Evolutionary conservation across 805 yeast genomes (phyloP).

Genomic region (Candida ipomoeae): DNA sequence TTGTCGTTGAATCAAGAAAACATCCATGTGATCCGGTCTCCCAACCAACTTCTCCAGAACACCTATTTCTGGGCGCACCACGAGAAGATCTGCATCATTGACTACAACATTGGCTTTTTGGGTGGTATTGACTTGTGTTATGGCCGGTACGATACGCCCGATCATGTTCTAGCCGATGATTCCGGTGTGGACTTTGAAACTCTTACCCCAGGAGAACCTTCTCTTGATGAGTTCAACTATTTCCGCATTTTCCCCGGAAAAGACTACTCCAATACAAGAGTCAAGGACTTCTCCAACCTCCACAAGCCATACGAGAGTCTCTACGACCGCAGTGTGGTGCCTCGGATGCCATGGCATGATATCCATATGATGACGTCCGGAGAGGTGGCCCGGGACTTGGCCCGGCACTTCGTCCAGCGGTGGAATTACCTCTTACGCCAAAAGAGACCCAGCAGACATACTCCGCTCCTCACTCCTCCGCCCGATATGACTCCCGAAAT

Average conservation of each 20-base stretch:
- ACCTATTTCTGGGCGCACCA: constrained; percentile 99
- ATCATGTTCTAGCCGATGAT: constrained; percentile 86
- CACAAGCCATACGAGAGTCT: constrained; percentile 87
- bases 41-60: constrained; percentile 88
- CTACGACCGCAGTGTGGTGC: constrained; percentile 76
- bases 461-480: constrained; percentile 91
- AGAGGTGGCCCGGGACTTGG: constrained; percentile 86
- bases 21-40: constrained; percentile 87
- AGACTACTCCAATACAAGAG: constrained; percentile 94
- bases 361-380: constrained; percentile 95
- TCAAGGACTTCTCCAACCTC: constrained; percentile 75
- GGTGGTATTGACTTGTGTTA: constrained; percentile 96
- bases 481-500: constrained; percentile 78
- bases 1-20: constrained; percentile 76
- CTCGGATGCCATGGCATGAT: constrained; percentile 99
- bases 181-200: constrained; percentile 32
- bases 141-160: constrained; percentile 96
- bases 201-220: constrained; percentile 26
- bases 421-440: constrained; percentile 94
- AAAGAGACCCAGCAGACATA: constrained; percentile 89
- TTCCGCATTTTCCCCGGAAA: constrained; percentile 89
- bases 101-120: constrained; percentile 80
- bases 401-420: constrained; percentile 93
- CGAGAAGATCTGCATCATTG: constrained; percentile 84
- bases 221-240: constrained; percentile 40